These are phyloP conservation scores for Diaporthe sp. DNA, from an alignment of 2,329 filamentous ascomycete species.

Conservation along the genomic window DNA sequence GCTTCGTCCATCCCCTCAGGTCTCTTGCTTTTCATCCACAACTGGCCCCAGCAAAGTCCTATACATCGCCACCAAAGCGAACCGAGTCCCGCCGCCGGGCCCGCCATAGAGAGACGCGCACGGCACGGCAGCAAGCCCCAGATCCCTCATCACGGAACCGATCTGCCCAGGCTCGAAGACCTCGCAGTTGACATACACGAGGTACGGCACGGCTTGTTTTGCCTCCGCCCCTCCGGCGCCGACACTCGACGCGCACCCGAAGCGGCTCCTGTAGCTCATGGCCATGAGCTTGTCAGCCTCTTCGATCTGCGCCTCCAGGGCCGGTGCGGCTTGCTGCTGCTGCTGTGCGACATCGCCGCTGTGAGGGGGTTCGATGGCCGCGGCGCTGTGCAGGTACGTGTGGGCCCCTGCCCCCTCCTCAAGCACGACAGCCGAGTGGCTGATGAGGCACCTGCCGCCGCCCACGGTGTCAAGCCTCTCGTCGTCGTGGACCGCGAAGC, in stretches of 20 bases:
- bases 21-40: neutral
- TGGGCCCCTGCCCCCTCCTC: neutral
- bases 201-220: constrained; percentile 43
- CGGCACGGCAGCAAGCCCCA: constrained; percentile 31
- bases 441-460: constrained; percentile 1
- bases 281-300: constrained; percentile 7
- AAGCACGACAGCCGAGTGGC: constrained; percentile 33
- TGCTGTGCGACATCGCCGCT: too few species aligned
- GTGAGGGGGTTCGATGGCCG: neutral
- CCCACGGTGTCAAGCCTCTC: neutral
- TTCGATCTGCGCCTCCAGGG: constrained; percentile 2
- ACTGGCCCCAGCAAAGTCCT: constrained; percentile 23
- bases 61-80: constrained; percentile 38
- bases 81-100: neutral
- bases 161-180: constrained; percentile 28
- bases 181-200: constrained; percentile 46
- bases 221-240: neutral
- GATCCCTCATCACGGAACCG: constrained; percentile 1
- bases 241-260: neutral
- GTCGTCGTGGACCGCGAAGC: constrained; percentile 1
- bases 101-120: constrained; percentile 39
- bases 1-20: neutral
- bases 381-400: constrained; percentile 33
- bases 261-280: neutral
- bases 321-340: neutral